Percentiles rank a stretch among this genome's conserved stretches.
Evolutionary conservation across 768 basidiomycete genomes (phyloP).

Genomic region (Leucocoprinus sp.): DNA sequence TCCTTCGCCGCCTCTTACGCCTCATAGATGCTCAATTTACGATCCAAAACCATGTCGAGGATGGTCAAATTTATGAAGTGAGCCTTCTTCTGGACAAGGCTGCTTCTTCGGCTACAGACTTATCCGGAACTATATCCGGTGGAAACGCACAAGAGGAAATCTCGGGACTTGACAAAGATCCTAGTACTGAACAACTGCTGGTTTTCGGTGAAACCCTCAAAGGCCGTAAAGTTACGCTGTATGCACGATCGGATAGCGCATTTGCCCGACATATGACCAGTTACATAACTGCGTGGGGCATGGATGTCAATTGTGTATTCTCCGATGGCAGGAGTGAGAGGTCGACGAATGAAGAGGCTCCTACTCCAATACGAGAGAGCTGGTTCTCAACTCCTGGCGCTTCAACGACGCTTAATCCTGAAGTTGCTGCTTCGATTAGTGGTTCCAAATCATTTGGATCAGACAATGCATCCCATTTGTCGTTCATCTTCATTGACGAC

Average conservation of each 20-base stretch:
- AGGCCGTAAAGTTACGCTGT: conserved; percentile 76
- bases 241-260: conserved; percentile 77
- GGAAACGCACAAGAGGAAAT: conserved; percentile 32
- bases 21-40: conserved; percentile 38
- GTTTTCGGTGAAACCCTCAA: conserved; percentile 75
- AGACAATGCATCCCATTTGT: conserved; percentile 17
- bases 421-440: conserved; percentile 14
- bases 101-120: conserved; percentile 25
- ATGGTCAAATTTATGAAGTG: conserved; percentile 59
- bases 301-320: conserved; percentile 82
- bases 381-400: conserved; percentile 3
- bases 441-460: conserved; percentile 16
- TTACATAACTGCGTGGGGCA: conserved; percentile 90
- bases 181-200: conserved; percentile 69
- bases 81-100: conserved; percentile 57
- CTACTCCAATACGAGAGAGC: conserved; percentile 1
- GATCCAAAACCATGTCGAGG: conserved; percentile 25
- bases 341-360: background rate
- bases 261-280: conserved; percentile 92
- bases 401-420: conserved; percentile 4
- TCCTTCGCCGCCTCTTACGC: conserved; percentile 53
- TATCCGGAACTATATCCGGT: conserved; percentile 2
- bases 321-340: conserved; percentile 33
- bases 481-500: conserved; percentile 90
- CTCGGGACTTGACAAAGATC: conserved; percentile 57